Evolutionary conservation across 2,329 filamentous ascomycete species (phyloP).

Genomic region (Pleoardoris graminearum): DNA sequence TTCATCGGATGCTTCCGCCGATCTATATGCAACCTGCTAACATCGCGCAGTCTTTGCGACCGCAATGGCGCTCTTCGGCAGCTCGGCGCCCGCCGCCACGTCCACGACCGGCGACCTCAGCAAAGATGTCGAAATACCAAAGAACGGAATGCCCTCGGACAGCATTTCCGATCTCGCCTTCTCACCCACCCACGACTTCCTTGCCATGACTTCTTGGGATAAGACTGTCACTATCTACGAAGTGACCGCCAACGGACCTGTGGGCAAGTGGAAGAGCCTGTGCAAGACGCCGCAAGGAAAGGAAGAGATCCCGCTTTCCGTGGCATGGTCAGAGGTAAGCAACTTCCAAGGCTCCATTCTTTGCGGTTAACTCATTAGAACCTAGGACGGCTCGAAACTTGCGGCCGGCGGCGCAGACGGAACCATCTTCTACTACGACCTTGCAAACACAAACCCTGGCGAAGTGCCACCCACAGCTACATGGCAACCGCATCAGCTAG

Average conservation of each 20-base stretch:
- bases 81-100: slow-evolving; percentile 55
- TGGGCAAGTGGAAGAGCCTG: slow-evolving; percentile 83
- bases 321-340: slow-evolving; percentile 84
- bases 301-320: slow-evolving; percentile 70
- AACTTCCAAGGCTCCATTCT: neutral
- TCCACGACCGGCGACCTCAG: slow-evolving; percentile 88
- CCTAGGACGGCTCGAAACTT: slow-evolving; percentile 85
- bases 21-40: neutral
- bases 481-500: slow-evolving; percentile 76
- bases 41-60: neutral
- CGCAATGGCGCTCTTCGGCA: slow-evolving; percentile 65
- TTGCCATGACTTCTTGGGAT: slow-evolving; percentile 94
- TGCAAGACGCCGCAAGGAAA: slow-evolving; percentile 62
- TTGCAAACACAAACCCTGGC: slow-evolving; percentile 54
- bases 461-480: slow-evolving; percentile 57
- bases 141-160: slow-evolving; percentile 69
- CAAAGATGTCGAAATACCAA: slow-evolving; percentile 77
- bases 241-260: slow-evolving; percentile 78
- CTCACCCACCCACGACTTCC: slow-evolving; percentile 74
- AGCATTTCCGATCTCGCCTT: slow-evolving; percentile 87
- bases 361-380: slow-evolving; percentile 16
- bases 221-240: slow-evolving; percentile 98
- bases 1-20: no score
- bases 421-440: slow-evolving; percentile 83
- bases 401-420: slow-evolving; percentile 90